phyloP scores from a whole-genome alignment of 2,329 filamentous ascomycete species.

The Alternaria atra region DNA sequence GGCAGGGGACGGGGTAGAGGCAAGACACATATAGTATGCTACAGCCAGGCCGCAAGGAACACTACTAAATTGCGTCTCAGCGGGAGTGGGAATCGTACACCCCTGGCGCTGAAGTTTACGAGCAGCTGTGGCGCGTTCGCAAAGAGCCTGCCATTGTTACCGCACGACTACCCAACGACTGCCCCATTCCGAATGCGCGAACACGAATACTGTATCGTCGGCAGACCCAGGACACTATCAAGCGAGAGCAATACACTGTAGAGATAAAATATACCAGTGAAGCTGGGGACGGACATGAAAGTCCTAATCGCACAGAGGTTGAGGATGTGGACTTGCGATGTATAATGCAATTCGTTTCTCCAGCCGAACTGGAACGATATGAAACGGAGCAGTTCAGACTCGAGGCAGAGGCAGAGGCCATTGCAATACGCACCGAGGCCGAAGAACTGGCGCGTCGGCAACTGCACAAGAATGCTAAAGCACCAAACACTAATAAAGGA shows the following conservation, averaged over 20 bases:
- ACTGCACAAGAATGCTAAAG: constrained; percentile 38
- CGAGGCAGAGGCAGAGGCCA: constrained; percentile 39
- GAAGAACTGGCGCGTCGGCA: constrained; percentile 29
- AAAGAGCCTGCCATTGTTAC: constrained; percentile 40
- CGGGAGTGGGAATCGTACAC: constrained; percentile 44
- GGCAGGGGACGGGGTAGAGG: constrained; percentile 20
- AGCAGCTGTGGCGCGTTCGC: constrained; percentile 41
- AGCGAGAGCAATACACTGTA: constrained; percentile 40
- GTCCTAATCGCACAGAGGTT: constrained; percentile 17
- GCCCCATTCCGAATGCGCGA: constrained; percentile 39
- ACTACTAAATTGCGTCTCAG: constrained; percentile 22
- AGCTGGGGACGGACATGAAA: constrained; percentile 1
- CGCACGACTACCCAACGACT: constrained; percentile 29
- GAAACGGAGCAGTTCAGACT: constrained; percentile 44
- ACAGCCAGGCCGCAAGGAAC: not conserved
- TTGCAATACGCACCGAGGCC: constrained; percentile 28
- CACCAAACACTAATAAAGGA: constrained; percentile 17
- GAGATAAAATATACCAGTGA: constrained; percentile 21
- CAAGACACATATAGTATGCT: constrained; percentile 28
- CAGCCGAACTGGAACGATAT: constrained; percentile 42
- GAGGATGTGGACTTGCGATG: constrained; percentile 38
- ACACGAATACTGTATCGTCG: constrained; percentile 43
- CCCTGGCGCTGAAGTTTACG: constrained; percentile 39
- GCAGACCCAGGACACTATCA: constrained; percentile 34
- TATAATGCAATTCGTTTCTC: constrained; percentile 43